phyloP scores from a whole-genome alignment of 2,329 filamentous ascomycete genomes.

The Scedosporium minutisporum region DNA sequence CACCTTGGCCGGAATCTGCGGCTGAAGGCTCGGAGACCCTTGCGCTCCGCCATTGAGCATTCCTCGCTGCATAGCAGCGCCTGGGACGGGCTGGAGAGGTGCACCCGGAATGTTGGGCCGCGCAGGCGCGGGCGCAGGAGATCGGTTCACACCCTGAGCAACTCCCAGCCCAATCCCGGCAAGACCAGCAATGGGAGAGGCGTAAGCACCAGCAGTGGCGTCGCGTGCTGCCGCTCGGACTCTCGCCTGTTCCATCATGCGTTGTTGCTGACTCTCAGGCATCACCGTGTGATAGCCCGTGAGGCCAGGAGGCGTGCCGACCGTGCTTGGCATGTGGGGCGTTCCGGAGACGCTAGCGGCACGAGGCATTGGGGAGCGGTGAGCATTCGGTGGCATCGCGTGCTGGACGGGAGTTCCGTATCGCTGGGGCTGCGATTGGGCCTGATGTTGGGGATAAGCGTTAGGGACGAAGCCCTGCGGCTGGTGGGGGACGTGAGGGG shows the following conservation, averaged over 20 bases:
- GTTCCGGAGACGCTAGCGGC: constrained; percentile 3
- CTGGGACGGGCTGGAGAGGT: not conserved
- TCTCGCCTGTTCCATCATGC: constrained; percentile 41
- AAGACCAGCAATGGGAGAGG: constrained; percentile 27
- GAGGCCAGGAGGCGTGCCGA: constrained; percentile 19
- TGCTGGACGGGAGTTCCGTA: constrained; percentile 5
- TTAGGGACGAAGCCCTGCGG: constrained; percentile 11
- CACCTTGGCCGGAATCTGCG: constrained; percentile 27
- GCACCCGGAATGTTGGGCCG: not conserved
- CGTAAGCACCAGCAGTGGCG: constrained; percentile 28
- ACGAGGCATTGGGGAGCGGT: not conserved
- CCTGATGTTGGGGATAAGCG: constrained; percentile 18
- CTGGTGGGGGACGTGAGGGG: constrained; percentile 31
- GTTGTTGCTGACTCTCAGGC: constrained; percentile 38
- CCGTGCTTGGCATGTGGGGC: constrained; percentile 9
- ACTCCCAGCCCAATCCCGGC: constrained; percentile 25
- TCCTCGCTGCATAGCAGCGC: constrained; percentile 4
- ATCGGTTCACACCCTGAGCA: not conserved
- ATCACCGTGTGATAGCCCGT: constrained; percentile 41
- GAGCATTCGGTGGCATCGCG: not conserved
- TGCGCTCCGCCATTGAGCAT: constrained; percentile 3
- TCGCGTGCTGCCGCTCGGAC: constrained; percentile 36
- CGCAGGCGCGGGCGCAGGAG: not conserved
- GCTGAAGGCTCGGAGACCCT: constrained; percentile 14
- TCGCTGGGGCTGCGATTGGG: constrained; percentile 14